phyloP scores from a whole-genome alignment of 768 basidiomycete species.

The Tylopilus balloui region DNA sequence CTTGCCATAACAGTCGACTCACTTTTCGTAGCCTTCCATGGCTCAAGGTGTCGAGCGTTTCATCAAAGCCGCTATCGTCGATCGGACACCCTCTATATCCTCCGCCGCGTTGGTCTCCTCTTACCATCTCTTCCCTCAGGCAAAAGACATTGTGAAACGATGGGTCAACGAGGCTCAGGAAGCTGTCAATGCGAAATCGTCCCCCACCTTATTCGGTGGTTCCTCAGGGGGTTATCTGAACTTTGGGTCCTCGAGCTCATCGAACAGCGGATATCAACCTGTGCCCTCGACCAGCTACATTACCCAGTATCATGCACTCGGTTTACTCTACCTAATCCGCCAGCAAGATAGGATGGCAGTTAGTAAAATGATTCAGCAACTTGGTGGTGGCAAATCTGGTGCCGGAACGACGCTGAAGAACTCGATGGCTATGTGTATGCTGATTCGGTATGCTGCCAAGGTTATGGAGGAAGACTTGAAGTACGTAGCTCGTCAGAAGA shows the following conservation, averaged over 20 bases:
- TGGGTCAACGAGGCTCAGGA: conserved; percentile 99
- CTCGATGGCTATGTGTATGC: conserved; percentile 96
- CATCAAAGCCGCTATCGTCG: conserved; percentile 99
- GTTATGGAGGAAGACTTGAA: conserved; percentile 99
- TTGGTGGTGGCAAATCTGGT: conserved; percentile 84
- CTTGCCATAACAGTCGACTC: conserved; percentile 34
- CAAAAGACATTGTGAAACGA: conserved; percentile 94
- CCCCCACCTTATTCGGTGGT: conserved; percentile 60
- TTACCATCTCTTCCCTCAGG: conserved; percentile 90
- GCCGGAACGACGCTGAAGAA: conserved; percentile 85
- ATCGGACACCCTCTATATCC: conserved; percentile 91
- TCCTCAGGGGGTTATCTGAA: conserved; percentile 64
- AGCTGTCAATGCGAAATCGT: conserved; percentile 85
- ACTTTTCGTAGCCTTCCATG: conserved; percentile 82
- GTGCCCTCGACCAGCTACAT: conserved; percentile 88
- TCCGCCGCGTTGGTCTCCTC: conserved; percentile 96
- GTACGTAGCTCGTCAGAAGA: conserved; percentile 45
- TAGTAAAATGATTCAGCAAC: conserved; percentile 98
- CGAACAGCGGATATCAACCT: conserved; percentile 64
- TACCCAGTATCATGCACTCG: conserved; percentile 95
- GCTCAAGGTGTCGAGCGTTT: conserved; percentile 97
- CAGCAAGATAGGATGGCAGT: conserved; percentile 99
- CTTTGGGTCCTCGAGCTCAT: conserved; percentile 54
- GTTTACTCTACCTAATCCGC: conserved; percentile 88
- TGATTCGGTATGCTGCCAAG: conserved; percentile 97